Percentiles rank a stretch among this genome's conserved stretches.
These are phyloP conservation scores for Backusella australiensis DNA, from an alignment of 192 early-diverging fungal genomes.

Conservation along the genomic window DNA sequence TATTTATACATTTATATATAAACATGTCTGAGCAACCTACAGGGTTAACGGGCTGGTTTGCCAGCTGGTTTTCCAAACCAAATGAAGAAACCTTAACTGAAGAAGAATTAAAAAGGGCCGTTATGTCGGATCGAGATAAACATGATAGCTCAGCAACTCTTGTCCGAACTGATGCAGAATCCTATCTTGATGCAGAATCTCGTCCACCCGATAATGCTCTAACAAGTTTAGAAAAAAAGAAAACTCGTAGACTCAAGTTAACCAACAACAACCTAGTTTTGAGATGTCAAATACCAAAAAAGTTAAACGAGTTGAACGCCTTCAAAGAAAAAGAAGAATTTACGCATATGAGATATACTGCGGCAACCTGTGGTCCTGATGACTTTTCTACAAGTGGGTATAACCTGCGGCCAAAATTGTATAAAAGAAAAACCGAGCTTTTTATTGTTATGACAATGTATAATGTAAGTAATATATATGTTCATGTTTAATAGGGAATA, in stretches of 20 bases:
- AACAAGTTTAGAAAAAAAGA: not conserved
- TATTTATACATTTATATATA: not conserved
- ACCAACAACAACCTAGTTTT: constrained; percentile 72
- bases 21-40: not conserved
- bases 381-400: constrained; percentile 76
- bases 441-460: constrained; percentile 88
- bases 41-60: not conserved
- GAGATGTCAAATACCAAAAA: constrained; percentile 63
- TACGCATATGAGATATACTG: constrained; percentile 93
- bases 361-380: constrained; percentile 84
- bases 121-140: not conserved
- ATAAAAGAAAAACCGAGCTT: constrained; percentile 68
- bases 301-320: constrained; percentile 50
- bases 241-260: constrained; percentile 47
- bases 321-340: constrained; percentile 73
- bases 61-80: not conserved
- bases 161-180: not conserved
- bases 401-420: constrained; percentile 72
- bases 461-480: constrained; percentile 40
- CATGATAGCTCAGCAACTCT: not conserved
- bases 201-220: not conserved
- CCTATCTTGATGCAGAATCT: not conserved
- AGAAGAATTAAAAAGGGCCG: not conserved
- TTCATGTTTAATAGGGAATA: not conserved
- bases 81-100: not conserved